Evolutionary conservation across 2,329 filamentous ascomycete genomes (phyloP).

Genomic region (Fusarium sp.): DNA sequence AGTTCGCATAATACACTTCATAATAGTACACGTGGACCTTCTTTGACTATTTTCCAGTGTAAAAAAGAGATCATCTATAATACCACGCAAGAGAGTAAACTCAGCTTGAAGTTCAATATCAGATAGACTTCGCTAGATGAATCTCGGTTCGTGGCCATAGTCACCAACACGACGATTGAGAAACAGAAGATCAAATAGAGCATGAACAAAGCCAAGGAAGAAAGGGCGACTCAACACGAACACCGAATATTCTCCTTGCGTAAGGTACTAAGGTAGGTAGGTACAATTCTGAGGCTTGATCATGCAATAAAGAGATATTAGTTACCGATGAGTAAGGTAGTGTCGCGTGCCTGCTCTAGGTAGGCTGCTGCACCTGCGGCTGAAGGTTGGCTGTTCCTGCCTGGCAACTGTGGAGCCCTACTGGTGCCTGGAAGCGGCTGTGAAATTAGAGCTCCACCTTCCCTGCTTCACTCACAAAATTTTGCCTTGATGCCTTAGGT

Average conservation of each 20-base stretch:
- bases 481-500: constrained; percentile 41
- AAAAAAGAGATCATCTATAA: not conserved
- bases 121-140: not conserved
- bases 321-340: too few relatives aligned
- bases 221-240: not conserved
- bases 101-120: not conserved
- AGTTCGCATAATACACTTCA: not conserved
- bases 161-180: not conserved
- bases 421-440: constrained; percentile 41
- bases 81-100: not conserved
- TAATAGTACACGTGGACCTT: not conserved
- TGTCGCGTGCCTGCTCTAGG: constrained; percentile 8
- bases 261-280: too few relatives aligned
- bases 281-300: not conserved
- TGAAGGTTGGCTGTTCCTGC: constrained; percentile 3
- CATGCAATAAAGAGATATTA: not conserved
- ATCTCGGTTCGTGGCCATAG: not conserved
- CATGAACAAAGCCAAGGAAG: not conserved
- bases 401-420: not conserved
- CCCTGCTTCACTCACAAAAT: constrained; percentile 32
- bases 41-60: not conserved
- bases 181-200: not conserved
- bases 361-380: not conserved
- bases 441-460: constrained; percentile 12
- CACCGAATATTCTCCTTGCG: not conserved